These are phyloP conservation scores for Pyrrhoderma noxium DNA, from an alignment of 1,284 basidiomycete genomes.

Conservation along the genomic window DNA sequence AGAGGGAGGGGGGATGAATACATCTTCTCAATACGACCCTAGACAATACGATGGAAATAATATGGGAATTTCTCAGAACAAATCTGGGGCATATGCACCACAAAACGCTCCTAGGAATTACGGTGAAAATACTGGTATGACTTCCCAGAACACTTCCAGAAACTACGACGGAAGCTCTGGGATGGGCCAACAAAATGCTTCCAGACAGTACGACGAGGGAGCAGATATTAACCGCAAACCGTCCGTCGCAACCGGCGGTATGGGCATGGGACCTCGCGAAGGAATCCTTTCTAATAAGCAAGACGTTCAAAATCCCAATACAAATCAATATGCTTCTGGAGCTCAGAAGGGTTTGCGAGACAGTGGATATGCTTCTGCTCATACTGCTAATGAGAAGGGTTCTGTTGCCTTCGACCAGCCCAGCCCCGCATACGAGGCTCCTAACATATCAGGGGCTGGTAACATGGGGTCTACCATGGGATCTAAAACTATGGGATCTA, in stretches of 20 bases:
- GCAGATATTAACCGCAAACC: constrained; percentile 15
- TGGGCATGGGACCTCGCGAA: constrained; percentile 2
- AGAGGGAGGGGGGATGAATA: no score
- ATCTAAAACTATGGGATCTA: neutral
- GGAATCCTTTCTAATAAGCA: constrained; percentile 7
- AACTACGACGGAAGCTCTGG: no score
- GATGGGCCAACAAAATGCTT: no score
- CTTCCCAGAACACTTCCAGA: no score
- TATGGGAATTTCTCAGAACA: no score
- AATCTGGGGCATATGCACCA: no score
- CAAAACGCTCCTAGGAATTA: no score
- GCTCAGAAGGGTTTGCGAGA: neutral
- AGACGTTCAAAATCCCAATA: neutral
- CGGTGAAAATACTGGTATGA: no score
- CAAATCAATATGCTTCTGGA: neutral
- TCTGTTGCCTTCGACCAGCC: neutral
- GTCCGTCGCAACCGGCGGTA: constrained; percentile 9
- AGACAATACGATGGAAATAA: no score
- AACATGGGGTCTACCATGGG: neutral
- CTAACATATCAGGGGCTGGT: neutral
- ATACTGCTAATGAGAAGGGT: constrained; percentile 4
- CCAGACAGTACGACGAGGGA: constrained; percentile 1
- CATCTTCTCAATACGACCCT: no score
- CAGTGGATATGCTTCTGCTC: constrained; percentile 6
- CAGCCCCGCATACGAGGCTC: neutral